phyloP scores from a whole-genome alignment of 2,329 filamentous ascomycete genomes.

The Sclerotinia glacialis region DNA sequence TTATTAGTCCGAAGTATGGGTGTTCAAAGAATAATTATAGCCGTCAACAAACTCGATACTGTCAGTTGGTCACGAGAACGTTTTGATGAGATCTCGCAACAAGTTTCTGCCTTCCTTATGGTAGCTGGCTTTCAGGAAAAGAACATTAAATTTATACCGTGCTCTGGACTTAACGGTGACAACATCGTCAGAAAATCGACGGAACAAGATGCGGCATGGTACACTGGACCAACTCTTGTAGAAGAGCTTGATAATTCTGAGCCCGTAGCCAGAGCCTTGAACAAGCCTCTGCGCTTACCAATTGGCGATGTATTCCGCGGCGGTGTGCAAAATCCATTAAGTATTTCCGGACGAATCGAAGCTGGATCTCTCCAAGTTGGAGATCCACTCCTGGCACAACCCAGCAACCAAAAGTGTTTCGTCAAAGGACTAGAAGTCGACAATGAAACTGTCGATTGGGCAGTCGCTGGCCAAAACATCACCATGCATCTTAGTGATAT shows the following conservation, averaged over 20 bases:
- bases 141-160: conserved; percentile 82
- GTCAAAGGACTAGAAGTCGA: conserved; percentile 81
- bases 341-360: conserved; percentile 82
- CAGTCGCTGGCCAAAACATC: conserved; percentile 86
- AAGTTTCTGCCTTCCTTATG: conserved; percentile 78
- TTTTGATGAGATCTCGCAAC: conserved; percentile 81
- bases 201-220: conserved; percentile 67
- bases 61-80: conserved; percentile 78
- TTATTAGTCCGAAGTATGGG: conserved; percentile 87
- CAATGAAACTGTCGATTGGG: conserved; percentile 74
- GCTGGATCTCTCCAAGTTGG: conserved; percentile 80
- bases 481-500: conserved; percentile 82
- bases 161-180: conserved; percentile 83
- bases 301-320: conserved; percentile 84
- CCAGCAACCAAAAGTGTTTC: conserved; percentile 74
- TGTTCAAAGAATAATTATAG: conserved; percentile 81
- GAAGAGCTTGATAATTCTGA: conserved; percentile 83
- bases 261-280: conserved; percentile 65
- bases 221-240: conserved; percentile 73
- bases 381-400: conserved; percentile 75
- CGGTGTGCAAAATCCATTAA: conserved; percentile 75
- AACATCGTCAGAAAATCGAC: conserved; percentile 68
- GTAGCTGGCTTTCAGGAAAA: conserved; percentile 78
- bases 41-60: conserved; percentile 92
- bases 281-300: conserved; percentile 79